Conservation (phyloP, 179 eudicot species). For the Corrigiola litoralis region DNA sequence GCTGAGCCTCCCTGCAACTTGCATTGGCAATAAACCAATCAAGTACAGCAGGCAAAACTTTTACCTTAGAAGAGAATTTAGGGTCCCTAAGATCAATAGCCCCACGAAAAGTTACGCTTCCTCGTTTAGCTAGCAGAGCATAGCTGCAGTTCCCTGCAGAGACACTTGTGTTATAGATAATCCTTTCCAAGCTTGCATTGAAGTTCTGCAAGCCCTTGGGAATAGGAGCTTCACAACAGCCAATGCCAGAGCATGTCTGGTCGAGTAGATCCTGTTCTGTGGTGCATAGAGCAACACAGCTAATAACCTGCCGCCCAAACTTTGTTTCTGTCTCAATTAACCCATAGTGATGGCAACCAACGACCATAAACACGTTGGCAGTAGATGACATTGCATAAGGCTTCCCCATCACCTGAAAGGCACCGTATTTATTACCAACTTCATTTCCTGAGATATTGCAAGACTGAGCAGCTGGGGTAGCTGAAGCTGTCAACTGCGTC, state of each 20-base stretch:
- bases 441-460: conserved; percentile 18
- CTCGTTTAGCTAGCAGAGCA: conserved; percentile 29
- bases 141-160: conserved; percentile 26
- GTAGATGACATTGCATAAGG: conserved; percentile 38
- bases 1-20: conserved; percentile 21
- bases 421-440: conserved; percentile 6
- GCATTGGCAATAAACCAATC: conserved; percentile 35
- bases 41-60: conserved; percentile 14
- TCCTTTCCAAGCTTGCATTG: not conserved
- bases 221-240: conserved; percentile 48
- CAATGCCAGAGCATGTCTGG: conserved; percentile 40
- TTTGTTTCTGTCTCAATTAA: conserved; percentile 12
- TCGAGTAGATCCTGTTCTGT: conserved; percentile 25
- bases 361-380: conserved; percentile 33
- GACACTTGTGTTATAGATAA: conserved; percentile 16
- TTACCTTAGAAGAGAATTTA: not conserved
- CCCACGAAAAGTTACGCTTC: conserved; percentile 11
- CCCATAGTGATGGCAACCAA: conserved; percentile 50
- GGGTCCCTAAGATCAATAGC: conserved; percentile 18
- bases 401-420: not conserved
- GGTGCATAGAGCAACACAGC: conserved; percentile 40
- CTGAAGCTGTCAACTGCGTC: conserved; percentile 22
- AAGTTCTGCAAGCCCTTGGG: conserved; percentile 35
- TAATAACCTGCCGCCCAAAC: conserved; percentile 17
- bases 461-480: conserved; percentile 9